Conservation (phyloP, 2,329 filamentous ascomycete species). For the Keithomyces neogunnii region DNA sequence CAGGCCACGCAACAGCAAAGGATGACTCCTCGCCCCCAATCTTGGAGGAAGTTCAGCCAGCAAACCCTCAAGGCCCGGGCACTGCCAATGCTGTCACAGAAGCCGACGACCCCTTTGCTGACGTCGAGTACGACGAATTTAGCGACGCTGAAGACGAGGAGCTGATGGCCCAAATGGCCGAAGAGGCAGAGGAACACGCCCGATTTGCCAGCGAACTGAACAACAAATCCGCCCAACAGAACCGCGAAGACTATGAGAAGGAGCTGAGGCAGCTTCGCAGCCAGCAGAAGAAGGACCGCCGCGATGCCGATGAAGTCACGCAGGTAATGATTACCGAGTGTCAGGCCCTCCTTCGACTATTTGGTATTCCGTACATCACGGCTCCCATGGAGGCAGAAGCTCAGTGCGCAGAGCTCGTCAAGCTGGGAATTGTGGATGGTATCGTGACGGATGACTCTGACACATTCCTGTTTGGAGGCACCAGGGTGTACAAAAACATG, state of each 20-base stretch:
- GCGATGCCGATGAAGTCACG: slow-evolving; percentile 94
- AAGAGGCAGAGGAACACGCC: slow-evolving; percentile 88
- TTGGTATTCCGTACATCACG: slow-evolving; percentile 92
- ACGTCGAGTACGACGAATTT: slow-evolving; percentile 63
- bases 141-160: slow-evolving; percentile 92
- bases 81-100: slow-evolving; percentile 10
- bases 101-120: slow-evolving; percentile 35
- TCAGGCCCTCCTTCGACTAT: slow-evolving; percentile 79
- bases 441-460: slow-evolving; percentile 98
- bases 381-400: slow-evolving; percentile 99
- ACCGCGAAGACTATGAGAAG: slow-evolving; percentile 71
- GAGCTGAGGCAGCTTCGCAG: slow-evolving; percentile 79
- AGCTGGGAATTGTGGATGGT: slow-evolving; percentile 82
- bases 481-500: slow-evolving; percentile 98
- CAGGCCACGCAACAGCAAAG: not conserved
- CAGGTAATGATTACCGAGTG: slow-evolving; percentile 95
- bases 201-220: slow-evolving; percentile 86
- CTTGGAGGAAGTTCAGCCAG: slow-evolving; percentile 9
- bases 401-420: slow-evolving; percentile 87
- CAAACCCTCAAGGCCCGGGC: not conserved
- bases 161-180: slow-evolving; percentile 73
- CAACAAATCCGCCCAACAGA: slow-evolving; percentile 60
- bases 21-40: not conserved
- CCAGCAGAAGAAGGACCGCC: slow-evolving; percentile 94
- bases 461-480: slow-evolving; percentile 93